Conservation (phyloP, 2,329 filamentous ascomycete genomes). For the Penicillium sp. region DNA sequence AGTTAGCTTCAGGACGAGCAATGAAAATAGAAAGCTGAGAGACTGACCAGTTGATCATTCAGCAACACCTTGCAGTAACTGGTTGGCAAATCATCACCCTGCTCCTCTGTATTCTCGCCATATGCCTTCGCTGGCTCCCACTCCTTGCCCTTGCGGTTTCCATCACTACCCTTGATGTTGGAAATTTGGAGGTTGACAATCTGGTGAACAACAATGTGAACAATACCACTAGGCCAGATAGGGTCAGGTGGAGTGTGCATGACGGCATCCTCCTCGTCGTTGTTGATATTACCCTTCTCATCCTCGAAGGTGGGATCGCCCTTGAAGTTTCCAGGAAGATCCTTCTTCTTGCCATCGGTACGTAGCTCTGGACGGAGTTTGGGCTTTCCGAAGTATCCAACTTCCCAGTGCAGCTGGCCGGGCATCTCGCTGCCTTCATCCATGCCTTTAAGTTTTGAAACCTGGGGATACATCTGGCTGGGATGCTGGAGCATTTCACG, state of each 20-base stretch:
- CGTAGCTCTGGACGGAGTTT: conserved; percentile 78
- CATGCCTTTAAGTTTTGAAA: conserved; percentile 77
- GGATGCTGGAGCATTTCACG: conserved; percentile 94
- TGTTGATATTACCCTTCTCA: conserved; percentile 75
- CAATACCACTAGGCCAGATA: conserved; percentile 89
- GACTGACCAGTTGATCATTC: conserved; percentile 72
- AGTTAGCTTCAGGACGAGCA: not conserved
- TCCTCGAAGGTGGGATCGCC: conserved; percentile 77
- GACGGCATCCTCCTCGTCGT: conserved; percentile 73
- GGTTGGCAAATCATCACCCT: conserved; percentile 73
- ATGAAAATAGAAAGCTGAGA: not conserved
- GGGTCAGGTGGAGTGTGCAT: conserved; percentile 89
- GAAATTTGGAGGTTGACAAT: conserved; percentile 93
- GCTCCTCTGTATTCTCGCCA: conserved; percentile 82
- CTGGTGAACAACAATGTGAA: conserved; percentile 84
- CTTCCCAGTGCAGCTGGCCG: conserved; percentile 90
- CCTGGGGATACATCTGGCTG: conserved; percentile 85
- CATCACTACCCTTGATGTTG: conserved; percentile 79
- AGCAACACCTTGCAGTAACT: conserved; percentile 89
- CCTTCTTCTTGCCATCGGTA: conserved; percentile 80
- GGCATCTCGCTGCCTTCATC: conserved; percentile 85
- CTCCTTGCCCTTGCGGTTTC: conserved; percentile 77
- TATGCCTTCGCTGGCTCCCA: conserved; percentile 82
- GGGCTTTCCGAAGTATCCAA: conserved; percentile 90
- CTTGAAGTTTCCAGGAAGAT: conserved; percentile 68